phyloP scores from a whole-genome alignment of 2,329 filamentous ascomycete genomes.

The Blastomyces gilchristii region DNA sequence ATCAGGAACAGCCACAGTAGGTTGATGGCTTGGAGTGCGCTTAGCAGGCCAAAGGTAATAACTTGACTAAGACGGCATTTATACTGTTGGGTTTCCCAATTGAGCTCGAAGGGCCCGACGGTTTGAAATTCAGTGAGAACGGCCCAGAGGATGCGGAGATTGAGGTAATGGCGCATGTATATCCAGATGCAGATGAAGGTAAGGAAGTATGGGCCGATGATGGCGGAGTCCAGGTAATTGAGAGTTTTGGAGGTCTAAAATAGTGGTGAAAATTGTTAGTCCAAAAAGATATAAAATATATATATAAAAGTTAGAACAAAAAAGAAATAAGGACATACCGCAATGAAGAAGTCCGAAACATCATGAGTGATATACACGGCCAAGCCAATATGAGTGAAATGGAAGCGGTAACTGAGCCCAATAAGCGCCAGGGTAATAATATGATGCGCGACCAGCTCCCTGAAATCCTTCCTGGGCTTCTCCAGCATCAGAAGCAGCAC shows the following conservation, averaged over 20 bases:
- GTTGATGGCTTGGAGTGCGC: constrained; percentile 37
- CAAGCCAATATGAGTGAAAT: constrained; percentile 91
- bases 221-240: constrained; percentile 73
- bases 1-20: constrained; percentile 40
- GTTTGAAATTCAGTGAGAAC: constrained; percentile 39
- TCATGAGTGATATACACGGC: constrained; percentile 93
- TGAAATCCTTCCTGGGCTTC: constrained; percentile 90
- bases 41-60: constrained; percentile 37
- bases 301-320: too few species aligned
- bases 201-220: constrained; percentile 77
- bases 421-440: constrained; percentile 81
- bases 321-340: constrained; percentile 48
- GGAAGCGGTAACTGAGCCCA: constrained; percentile 79
- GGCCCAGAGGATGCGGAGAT: constrained; percentile 39
- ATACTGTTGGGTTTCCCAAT: constrained; percentile 42
- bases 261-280: neutral
- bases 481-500: constrained; percentile 79
- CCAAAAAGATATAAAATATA: neutral
- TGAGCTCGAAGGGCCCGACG: constrained; percentile 38
- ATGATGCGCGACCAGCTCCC: constrained; percentile 84
- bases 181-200: constrained; percentile 76
- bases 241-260: constrained; percentile 73
- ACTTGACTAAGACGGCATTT: constrained; percentile 41
- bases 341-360: constrained; percentile 90
- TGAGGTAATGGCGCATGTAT: constrained; percentile 71